Percentiles rank a stretch among this genome's conserved stretches.
Evolutionary conservation across 371 early-diverging fungal genomes (phyloP).

Genomic region (Neoconidiobolus thromboides): DNA sequence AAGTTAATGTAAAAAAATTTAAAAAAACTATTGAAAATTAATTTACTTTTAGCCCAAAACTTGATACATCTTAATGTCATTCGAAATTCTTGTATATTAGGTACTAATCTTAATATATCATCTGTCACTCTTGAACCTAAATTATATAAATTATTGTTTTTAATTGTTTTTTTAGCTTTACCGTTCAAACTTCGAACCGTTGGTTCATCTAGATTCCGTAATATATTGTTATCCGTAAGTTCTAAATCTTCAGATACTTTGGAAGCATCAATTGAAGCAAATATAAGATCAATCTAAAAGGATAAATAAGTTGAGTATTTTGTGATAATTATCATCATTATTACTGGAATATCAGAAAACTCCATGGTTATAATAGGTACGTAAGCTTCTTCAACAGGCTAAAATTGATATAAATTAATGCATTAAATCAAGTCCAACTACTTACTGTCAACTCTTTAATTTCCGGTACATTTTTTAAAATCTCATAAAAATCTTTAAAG

Average conservation of each 20-base stretch:
- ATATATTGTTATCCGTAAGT: constrained; percentile 65
- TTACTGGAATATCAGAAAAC: constrained; percentile 74
- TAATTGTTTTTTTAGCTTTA: constrained; percentile 4
- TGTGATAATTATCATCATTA: neutral
- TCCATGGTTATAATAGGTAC: constrained; percentile 97
- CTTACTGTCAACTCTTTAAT: constrained; percentile 75
- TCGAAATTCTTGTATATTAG: constrained; percentile 78
- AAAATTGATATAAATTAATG: constrained; percentile 2
- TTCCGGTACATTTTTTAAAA: constrained; percentile 61
- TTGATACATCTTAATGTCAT: constrained; percentile 91
- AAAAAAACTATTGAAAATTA: neutral
- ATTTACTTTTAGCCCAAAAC: constrained; percentile 87
- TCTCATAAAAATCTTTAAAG: constrained; percentile 75
- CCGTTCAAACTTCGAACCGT: constrained; percentile 93
- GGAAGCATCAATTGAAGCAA: constrained; percentile 67
- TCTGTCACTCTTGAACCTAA: constrained; percentile 93
- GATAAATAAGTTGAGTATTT: neutral
- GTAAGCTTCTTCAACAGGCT: constrained; percentile 80
- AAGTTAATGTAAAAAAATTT: neutral
- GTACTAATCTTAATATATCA: constrained; percentile 91
- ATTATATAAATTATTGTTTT: neutral
- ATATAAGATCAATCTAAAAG: constrained; percentile 84
- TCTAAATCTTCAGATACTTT: constrained; percentile 76
- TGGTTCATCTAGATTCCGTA: constrained; percentile 85
- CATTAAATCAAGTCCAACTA: neutral